Percentiles rank a stretch among this genome's conserved stretches.
These are phyloP conservation scores for Pilaira anomala DNA, from an alignment of 192 early-diverging fungal species.

Conservation along the genomic window DNA sequence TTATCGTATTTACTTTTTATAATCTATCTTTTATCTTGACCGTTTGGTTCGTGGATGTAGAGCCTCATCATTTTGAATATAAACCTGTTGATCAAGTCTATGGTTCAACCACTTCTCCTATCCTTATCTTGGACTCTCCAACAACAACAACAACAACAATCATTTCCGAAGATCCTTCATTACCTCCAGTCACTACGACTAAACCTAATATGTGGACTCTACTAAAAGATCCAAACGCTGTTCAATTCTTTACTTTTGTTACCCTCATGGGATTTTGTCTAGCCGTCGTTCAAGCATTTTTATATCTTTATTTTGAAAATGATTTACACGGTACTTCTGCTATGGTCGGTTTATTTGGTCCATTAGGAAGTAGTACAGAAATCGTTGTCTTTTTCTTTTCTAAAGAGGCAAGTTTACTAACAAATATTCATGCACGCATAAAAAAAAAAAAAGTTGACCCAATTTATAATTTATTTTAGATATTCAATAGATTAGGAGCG, in stretches of 20 bases:
- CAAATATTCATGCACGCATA: background rate
- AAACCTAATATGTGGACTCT: conserved; percentile 13
- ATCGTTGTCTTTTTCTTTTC: conserved; percentile 18
- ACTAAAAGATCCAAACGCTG: background rate
- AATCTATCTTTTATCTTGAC: conserved; percentile 13
- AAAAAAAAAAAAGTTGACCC: no score
- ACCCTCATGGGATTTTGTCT: conserved; percentile 13
- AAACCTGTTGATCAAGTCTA: background rate
- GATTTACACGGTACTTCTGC: conserved; percentile 17
- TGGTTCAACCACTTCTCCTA: background rate
- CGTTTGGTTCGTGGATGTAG: background rate
- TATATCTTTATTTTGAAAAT: conserved; percentile 24
- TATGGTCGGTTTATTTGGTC: conserved; percentile 18
- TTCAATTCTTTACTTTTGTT: conserved; percentile 14
- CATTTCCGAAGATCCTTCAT: no score
- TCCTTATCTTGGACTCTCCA: background rate
- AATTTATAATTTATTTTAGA: background rate
- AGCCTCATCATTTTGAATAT: background rate
- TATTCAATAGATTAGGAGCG: background rate
- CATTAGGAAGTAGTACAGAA: conserved; percentile 19
- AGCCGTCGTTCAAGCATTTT: conserved; percentile 17
- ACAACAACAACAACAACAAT: no score
- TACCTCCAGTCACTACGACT: background rate
- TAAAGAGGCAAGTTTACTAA: conserved; percentile 15
- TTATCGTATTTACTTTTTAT: conserved; percentile 10